Conservation (phyloP, 2,329 filamentous ascomycete genomes). For the Trichoderma aggressivum region DNA sequence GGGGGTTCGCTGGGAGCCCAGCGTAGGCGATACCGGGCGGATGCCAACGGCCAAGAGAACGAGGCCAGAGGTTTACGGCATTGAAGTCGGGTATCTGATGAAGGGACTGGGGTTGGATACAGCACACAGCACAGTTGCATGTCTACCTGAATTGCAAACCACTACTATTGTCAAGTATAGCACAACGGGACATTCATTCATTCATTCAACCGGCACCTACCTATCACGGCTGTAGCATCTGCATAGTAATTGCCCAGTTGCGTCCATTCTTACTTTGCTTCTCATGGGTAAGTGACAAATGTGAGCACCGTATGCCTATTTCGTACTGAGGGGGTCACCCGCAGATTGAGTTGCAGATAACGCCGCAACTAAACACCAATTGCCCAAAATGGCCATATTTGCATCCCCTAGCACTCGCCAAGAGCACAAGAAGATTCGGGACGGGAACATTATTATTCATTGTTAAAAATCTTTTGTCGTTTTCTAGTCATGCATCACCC, state of each 20-base stretch:
- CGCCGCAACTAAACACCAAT: neutral
- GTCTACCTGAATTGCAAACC: neutral
- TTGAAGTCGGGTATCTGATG: neutral
- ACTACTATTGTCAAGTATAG: neutral
- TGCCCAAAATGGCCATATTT: neutral
- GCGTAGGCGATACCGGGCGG: neutral
- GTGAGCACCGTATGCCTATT: slow-evolving; percentile 5
- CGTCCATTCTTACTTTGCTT: neutral
- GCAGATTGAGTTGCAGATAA: slow-evolving; percentile 1
- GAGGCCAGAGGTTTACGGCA: neutral
- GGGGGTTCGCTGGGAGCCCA: neutral
- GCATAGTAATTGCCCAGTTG: neutral
- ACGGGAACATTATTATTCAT: neutral
- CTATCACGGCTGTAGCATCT: neutral
- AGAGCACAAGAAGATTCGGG: neutral
- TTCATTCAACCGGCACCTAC: neutral
- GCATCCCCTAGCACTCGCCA: neutral
- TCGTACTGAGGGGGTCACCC: neutral
- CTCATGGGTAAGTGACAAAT: neutral
- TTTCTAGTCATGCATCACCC: neutral
- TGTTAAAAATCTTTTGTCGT: neutral
- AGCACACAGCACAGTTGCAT: neutral
- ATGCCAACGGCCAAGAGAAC: neutral
- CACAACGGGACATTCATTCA: neutral
- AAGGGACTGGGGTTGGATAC: neutral